phyloP scores from a whole-genome alignment of 176 grass and related monocot species.

The Zoysia japonica region DNA sequence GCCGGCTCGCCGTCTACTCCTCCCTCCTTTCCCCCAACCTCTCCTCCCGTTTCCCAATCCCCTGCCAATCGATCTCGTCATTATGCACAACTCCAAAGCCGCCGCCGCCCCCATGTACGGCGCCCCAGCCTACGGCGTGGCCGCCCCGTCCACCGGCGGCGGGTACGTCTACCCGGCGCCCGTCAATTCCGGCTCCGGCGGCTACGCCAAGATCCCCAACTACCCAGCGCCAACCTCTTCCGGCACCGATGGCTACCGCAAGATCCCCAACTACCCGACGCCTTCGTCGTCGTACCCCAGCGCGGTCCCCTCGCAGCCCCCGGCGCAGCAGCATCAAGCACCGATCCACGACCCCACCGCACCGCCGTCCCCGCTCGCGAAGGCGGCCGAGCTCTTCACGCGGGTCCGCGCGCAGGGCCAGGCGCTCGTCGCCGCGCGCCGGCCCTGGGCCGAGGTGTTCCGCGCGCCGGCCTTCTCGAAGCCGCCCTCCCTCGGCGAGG shows the following conservation, averaged over 20 bases:
- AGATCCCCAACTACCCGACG: conserved; percentile 51
- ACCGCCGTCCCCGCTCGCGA: conserved; percentile 46
- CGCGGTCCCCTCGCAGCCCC: background rate
- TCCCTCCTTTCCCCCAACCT: background rate
- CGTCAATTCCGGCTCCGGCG: conserved; percentile 24
- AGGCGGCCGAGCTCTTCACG: conserved; percentile 62
- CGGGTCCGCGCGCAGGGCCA: conserved; percentile 72
- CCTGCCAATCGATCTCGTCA: conserved; percentile 18
- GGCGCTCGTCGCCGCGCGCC: conserved; percentile 61
- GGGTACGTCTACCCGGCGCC: conserved; percentile 44
- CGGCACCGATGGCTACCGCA: conserved; percentile 34
- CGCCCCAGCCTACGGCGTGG: conserved; percentile 5
- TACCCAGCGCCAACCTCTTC: conserved; percentile 33
- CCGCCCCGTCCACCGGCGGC: conserved; percentile 12
- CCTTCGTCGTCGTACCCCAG: conserved; percentile 47
- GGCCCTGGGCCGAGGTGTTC: conserved; percentile 81
- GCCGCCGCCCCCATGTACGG: conserved; percentile 45
- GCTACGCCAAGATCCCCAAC: conserved; percentile 56
- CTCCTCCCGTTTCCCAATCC: conserved; percentile 1
- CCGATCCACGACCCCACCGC: conserved; percentile 36
- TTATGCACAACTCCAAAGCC: conserved; percentile 31
- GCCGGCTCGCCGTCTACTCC: background rate
- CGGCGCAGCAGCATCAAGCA: background rate
- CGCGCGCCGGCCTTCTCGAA: conserved; percentile 61
- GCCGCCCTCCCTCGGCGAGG: conserved; percentile 58